Conservation (phyloP, 208 protist genomes). For the Crithidia thermophila region DNA sequence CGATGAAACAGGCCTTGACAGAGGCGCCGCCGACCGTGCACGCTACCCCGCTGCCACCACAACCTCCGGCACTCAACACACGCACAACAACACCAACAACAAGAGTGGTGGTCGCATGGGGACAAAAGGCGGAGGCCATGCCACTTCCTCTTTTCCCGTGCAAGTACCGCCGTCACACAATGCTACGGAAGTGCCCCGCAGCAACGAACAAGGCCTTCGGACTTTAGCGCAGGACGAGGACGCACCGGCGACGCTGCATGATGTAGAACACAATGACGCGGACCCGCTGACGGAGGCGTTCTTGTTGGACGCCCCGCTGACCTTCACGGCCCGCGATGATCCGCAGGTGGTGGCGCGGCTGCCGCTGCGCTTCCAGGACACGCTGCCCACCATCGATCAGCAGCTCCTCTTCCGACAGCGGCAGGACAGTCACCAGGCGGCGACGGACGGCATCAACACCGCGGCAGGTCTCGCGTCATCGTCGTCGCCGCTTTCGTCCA, state of each 20-base stretch:
- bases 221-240: too few relatives aligned
- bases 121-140: too few relatives aligned
- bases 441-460: constrained; percentile 2
- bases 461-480: background rate
- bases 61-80: too few relatives aligned
- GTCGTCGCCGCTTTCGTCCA: background rate
- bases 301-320: constrained; percentile 24
- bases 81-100: too few relatives aligned
- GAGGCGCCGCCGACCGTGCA: background rate
- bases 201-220: too few relatives aligned
- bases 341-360: constrained; percentile 22
- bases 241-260: too few relatives aligned
- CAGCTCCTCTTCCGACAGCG: constrained; percentile 30
- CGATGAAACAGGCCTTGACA: too few relatives aligned
- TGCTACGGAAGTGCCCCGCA: too few relatives aligned
- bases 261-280: background rate
- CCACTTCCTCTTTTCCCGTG: too few relatives aligned
- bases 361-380: constrained; percentile 22
- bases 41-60: background rate
- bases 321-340: constrained; percentile 30
- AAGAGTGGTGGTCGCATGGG: too few relatives aligned
- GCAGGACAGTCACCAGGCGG: constrained; percentile 22
- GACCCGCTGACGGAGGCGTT: constrained; percentile 21
- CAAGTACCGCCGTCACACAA: too few relatives aligned
- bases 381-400: constrained; percentile 18